Percentiles rank a stretch among this genome's conserved stretches.
phyloP scores from a whole-genome alignment of 176 grass and related monocot genomes.

The Musa beccarii region DNA sequence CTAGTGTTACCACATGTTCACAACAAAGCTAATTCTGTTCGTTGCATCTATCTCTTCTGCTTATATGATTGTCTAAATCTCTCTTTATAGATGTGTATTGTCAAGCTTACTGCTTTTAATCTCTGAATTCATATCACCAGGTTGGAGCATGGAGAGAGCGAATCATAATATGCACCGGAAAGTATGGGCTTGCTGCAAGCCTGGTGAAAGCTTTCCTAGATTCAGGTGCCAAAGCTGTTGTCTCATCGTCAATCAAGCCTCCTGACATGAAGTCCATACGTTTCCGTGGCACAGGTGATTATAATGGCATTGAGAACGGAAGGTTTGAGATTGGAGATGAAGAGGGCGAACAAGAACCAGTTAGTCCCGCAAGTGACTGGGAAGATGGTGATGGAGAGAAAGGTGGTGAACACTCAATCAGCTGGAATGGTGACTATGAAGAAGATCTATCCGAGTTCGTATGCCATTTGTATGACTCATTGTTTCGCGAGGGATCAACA shows the following conservation, averaged over 20 bases:
- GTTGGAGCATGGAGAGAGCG: slow-evolving; percentile 92
- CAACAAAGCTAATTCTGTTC: neutral
- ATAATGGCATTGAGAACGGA: slow-evolving; percentile 44
- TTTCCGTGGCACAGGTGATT: slow-evolving; percentile 43
- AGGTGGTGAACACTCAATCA: slow-evolving; percentile 15
- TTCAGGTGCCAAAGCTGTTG: slow-evolving; percentile 81
- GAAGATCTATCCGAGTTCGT: slow-evolving; percentile 75
- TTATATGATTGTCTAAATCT: neutral
- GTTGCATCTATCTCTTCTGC: neutral
- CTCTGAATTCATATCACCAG: slow-evolving; percentile 20
- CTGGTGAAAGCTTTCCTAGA: slow-evolving; percentile 80
- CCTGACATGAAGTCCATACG: slow-evolving; percentile 54
- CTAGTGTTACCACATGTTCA: too few species aligned
- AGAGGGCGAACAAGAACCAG: slow-evolving; percentile 59
- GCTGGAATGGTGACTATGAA: slow-evolving; percentile 46
- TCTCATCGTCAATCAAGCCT: slow-evolving; percentile 64
- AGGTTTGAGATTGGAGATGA: slow-evolving; percentile 90
- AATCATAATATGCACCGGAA: slow-evolving; percentile 78
- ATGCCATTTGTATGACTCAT: slow-evolving; percentile 61
- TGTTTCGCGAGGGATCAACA: slow-evolving; percentile 72
- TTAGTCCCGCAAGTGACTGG: slow-evolving; percentile 79
- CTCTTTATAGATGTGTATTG: neutral
- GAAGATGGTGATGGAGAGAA: slow-evolving; percentile 71
- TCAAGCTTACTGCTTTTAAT: neutral
- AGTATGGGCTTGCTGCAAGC: slow-evolving; percentile 47